A percentile compares a stretch with the other conserved stretches of the same genome.
Evolutionary conservation across 1,284 basidiomycete species (phyloP).

Genomic region (Fereydounia khargensis): DNA sequence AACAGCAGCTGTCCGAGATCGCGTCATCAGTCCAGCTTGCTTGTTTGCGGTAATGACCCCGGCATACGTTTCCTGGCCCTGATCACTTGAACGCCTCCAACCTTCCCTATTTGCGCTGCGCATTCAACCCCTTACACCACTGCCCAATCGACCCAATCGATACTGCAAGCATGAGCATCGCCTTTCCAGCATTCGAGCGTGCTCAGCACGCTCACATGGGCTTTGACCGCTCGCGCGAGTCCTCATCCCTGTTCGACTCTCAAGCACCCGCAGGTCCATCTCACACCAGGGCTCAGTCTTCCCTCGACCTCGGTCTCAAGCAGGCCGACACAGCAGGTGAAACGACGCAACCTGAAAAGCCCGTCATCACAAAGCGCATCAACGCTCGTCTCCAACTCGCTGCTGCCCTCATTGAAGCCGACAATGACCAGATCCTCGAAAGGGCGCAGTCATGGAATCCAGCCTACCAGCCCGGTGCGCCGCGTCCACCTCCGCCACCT

Average conservation of each 20-base stretch:
- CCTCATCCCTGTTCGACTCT: not conserved
- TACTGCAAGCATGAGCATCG: conserved; percentile 6
- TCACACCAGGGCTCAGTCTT: not conserved
- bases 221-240: conserved; percentile 4
- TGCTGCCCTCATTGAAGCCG: conserved; percentile 54
- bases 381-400: conserved; percentile 50
- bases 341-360: conserved; percentile 6
- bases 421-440: conserved; percentile 47
- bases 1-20: no score
- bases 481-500: conserved; percentile 29
- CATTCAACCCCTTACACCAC: no score
- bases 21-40: no score
- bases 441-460: conserved; percentile 29
- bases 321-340: no score
- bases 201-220: conserved; percentile 28
- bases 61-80: no score
- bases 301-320: not conserved
- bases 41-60: no score
- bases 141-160: no score
- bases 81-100: no score
- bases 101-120: no score
- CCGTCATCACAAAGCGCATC: conserved; percentile 38
- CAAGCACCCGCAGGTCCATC: not conserved
- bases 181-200: conserved; percentile 22
- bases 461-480: conserved; percentile 18